Base-by-base conservation (phyloP, 2,329 filamentous ascomycete species). In the Fusarium robinianum region DNA sequence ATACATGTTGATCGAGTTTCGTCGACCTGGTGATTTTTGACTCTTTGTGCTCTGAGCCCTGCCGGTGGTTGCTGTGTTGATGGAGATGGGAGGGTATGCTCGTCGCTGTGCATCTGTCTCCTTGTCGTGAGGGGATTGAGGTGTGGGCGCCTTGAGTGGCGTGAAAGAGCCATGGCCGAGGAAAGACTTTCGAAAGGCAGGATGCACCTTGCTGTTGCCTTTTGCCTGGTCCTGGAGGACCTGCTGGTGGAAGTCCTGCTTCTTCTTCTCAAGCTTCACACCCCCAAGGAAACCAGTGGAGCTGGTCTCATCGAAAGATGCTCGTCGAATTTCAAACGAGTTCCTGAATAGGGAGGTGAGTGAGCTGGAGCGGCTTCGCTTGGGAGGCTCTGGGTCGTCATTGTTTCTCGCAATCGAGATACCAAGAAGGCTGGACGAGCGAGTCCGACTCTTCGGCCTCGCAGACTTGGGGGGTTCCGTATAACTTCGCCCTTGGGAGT, bases 201-300 rank as follows among this genome's bases (percentile, higher is more conserved):
- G 67, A 17, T 71, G 68, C 5, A 68, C 58, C 16, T 53, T 61
- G 5, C 53, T 60, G 15, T 62, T 51, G 6, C 53, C 54, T 9
- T 60, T 55, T 6, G 58, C 55, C 3, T 63, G 57, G 8, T 55
- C 58, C 1, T 67, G 53, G 6, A 63, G 45, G 1, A 57, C 54
- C 25, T 61, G 56, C 23, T 68, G 57, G 7, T 64, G 54, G 12
- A 64, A 64, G 2, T 62, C 62, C 6, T 71, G 62, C 31, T 65
- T 65, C 41, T 72, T 63, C 32, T 68, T 61, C 32, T 72, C 70
- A 11, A 73, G 60, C 42, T 72, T 73, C 39, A 67, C 65, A 14
- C 68, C 70, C 1, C 72, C 69, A 16, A 74, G 66, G 49, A 74
- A 74, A 9, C 64, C 65, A 2, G 58, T 60, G 5, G 67, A 56